Percentiles rank a stretch among this genome's conserved stretches.
Conservation (phyloP, 768 basidiomycete species). For the Chalciporus piperatus region DNA sequence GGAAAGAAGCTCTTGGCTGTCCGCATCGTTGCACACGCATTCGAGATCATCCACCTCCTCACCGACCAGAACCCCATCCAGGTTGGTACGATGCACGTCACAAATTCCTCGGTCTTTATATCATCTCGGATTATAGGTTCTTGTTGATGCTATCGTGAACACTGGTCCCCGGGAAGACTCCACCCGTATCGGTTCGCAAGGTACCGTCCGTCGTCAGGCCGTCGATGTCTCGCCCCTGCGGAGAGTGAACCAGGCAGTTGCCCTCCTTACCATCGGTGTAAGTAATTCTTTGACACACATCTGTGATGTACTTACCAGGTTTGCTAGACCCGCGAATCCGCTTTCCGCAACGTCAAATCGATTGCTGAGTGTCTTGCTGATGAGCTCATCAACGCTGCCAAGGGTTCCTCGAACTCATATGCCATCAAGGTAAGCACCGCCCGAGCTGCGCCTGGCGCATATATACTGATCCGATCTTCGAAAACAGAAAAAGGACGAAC, state of each 20-base stretch:
- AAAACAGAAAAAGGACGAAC: slow-evolving; percentile 93
- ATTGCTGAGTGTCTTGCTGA: slow-evolving; percentile 99
- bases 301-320: slow-evolving; percentile 1
- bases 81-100: slow-evolving; percentile 42
- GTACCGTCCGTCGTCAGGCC: slow-evolving; percentile 98
- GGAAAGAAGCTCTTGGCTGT: slow-evolving; percentile 99
- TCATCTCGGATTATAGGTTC: slow-evolving; percentile 50
- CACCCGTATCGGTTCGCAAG: slow-evolving; percentile 99
- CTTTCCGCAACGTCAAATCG: slow-evolving; percentile 99
- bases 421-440: slow-evolving; percentile 83
- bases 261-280: slow-evolving; percentile 95
- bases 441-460: neutral
- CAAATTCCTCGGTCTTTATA: neutral
- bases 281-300: slow-evolving; percentile 29
- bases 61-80: slow-evolving; percentile 99
- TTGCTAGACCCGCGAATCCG: slow-evolving; percentile 92
- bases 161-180: slow-evolving; percentile 99
- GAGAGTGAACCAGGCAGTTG: slow-evolving; percentile 95
- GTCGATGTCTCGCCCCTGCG: slow-evolving; percentile 99
- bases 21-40: slow-evolving; percentile 98
- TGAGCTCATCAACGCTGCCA: slow-evolving; percentile 99
- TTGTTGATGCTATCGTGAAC: slow-evolving; percentile 99
- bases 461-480: neutral
- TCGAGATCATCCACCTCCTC: slow-evolving; percentile 99
- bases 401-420: slow-evolving; percentile 99